Evolutionary conservation across 2,329 filamentous ascomycete species (phyloP), one percentile per base, ranked within the genome.

Genomic region (Pseudogymnoascus sp.): DNA sequence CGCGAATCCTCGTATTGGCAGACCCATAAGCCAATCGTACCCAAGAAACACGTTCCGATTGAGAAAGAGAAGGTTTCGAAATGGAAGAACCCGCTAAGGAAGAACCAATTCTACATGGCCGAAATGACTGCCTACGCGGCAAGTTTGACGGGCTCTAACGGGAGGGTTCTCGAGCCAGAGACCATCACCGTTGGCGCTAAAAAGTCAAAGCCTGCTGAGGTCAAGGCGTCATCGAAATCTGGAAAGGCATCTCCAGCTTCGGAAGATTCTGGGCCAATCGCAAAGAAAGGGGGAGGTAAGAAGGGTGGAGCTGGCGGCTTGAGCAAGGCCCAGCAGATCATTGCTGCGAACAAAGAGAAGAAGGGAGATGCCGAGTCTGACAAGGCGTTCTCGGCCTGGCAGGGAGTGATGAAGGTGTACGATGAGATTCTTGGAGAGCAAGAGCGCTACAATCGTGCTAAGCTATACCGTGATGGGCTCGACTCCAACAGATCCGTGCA

Each of bases 81-180:
- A 66, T 70, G 69, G 69, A 63, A 64, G 70, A 72, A 73, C 59
- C 70, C 71, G 8, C 63, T 72, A 6, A 66, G 71, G 28, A 67
- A 64, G 3, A 73, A 87, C 47, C 87, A 91, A 67, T 78, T 76
- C 59, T 85, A 84, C 68, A 87, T 89, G 81, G 79, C 81, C 1
- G 85, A 89, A 62, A 88, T 88, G 73, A 79, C 80, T 28, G 77
- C 79, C 1, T 92, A 91, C 69, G 86, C 88, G 1, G 86, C 85
- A 11, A 89, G 86, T 71, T 76, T 91, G 54, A 88, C 86, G 0
- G 86, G 85, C 61, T 77, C 83, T 0, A 76, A 79, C 1, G 86
- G 86, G 2, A 88, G 85, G 65, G 76, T 75, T 2, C 77, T 90
- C 4, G 78, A 87, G 22, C 86, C 86, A 0, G 86, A 90, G 69